Base-by-base conservation (phyloP, 2,329 filamentous ascomycete genomes). In the Pestalotiopsis sp. region DNA sequence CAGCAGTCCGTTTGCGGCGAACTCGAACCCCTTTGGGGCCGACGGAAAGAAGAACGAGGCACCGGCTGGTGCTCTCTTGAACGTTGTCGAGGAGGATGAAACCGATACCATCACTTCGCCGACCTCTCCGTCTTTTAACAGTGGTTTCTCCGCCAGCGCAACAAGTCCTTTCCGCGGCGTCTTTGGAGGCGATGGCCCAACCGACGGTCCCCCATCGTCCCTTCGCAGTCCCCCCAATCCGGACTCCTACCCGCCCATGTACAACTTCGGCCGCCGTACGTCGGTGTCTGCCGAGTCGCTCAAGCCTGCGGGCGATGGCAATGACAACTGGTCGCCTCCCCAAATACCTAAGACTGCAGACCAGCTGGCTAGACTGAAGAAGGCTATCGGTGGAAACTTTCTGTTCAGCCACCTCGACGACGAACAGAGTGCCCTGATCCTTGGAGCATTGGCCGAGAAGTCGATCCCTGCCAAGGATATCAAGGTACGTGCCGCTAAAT, bases 211-310 rank as follows among this genome's bases (percentile, higher is more conserved):
- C 22, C 81, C 83, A 14, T 81, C 83, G 68, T 75, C 79, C 69
- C 66, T 83, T 73, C 77, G 85, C 78, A 80, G 79, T 73, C 78
- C 84, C 24, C 85, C 86, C 67, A 87, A 88, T 69, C 82, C 86
- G 52, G 90, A 93, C 72, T 90, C 89, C 74, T 93, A 97, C 77
- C 96, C 96, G 67, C 92, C 89, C 73, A 94, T 98, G 79, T 98
- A 98, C 83, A 97, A 97, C 79, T 91, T 97, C 81, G 92, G 89
- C 74, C 92, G 96, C 71, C 93, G 96, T 75, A 98, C 94, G 52
- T 98, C 96, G 3, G 96, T 99, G 65, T 98, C 96, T 55, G 96
- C 96, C 64, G 96, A 99, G 81, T 98, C 95, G 1, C 86, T 98
- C 76, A 97, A 97, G 80, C 96, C 96, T 20, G 92, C 91, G 62